Evolutionary conservation across 352 stramenopile genomes (phyloP).

Genomic region (Achlya hypogyna): DNA sequence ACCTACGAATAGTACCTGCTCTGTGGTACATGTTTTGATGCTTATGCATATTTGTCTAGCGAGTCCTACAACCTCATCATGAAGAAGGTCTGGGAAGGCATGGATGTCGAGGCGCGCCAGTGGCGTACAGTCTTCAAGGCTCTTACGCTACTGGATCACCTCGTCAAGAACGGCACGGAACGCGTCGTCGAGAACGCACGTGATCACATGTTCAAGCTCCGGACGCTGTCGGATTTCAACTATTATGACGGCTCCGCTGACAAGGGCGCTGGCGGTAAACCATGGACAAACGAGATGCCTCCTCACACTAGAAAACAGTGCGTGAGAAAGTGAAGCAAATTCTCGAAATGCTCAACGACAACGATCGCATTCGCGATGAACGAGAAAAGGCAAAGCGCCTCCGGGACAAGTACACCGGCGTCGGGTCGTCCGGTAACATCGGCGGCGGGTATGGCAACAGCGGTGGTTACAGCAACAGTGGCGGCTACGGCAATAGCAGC

Average conservation of each 20-base stretch:
- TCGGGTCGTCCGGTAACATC: slow-evolving; percentile 48
- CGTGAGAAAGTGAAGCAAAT: slow-evolving; percentile 86
- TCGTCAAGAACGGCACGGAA: slow-evolving; percentile 98
- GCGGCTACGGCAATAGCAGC: slow-evolving; percentile 32
- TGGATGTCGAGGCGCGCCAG: slow-evolving; percentile 79
- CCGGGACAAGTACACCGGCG: slow-evolving; percentile 84
- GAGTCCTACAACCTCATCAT: slow-evolving; percentile 85
- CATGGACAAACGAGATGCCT: neutral
- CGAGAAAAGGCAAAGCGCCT: slow-evolving; percentile 76
- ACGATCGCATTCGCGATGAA: slow-evolving; percentile 81
- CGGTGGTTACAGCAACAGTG: slow-evolving; percentile 26
- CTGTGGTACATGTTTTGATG: neutral
- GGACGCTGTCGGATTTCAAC: slow-evolving; percentile 79
- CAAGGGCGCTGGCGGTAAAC: slow-evolving; percentile 70
- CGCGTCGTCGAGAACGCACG: slow-evolving; percentile 95
- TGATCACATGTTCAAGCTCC: slow-evolving; percentile 91
- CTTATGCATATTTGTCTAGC: slow-evolving; percentile 27
- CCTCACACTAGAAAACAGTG: slow-evolving; percentile 30
- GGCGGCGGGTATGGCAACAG: slow-evolving; percentile 24
- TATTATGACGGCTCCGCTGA: slow-evolving; percentile 82
- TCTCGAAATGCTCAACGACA: slow-evolving; percentile 81
- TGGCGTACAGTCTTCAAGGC: slow-evolving; percentile 98
- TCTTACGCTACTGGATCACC: slow-evolving; percentile 92
- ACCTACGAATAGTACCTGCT: slow-evolving; percentile 89
- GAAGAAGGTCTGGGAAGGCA: slow-evolving; percentile 93